A percentile compares a stretch with the other conserved stretches of the same genome.
Conservation (phyloP, 805 yeast genomes). For the Pichia nanzhaoensis region DNA sequence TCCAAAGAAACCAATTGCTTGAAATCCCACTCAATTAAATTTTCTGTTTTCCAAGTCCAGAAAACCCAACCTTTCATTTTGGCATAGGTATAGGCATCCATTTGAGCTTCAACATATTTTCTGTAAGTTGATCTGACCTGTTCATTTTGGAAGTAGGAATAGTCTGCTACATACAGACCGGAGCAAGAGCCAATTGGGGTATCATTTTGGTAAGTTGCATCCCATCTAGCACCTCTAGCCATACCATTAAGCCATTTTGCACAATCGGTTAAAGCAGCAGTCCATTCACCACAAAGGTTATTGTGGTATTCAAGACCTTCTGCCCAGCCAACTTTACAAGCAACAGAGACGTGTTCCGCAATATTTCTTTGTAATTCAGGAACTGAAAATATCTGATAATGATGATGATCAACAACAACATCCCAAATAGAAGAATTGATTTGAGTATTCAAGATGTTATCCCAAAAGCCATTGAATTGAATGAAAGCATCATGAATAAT, state of each 20-base stretch:
- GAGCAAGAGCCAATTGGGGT: slow-evolving; percentile 57
- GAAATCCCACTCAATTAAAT: slow-evolving; percentile 81
- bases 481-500: slow-evolving; percentile 75
- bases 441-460: slow-evolving; percentile 41
- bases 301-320: slow-evolving; percentile 54
- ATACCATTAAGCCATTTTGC: slow-evolving; percentile 86
- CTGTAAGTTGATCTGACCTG: slow-evolving; percentile 53
- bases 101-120: slow-evolving; percentile 78
- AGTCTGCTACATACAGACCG: slow-evolving; percentile 36
- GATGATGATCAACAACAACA: slow-evolving; percentile 82
- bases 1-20: slow-evolving; percentile 47
- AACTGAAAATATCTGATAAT: slow-evolving; percentile 75
- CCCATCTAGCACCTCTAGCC: slow-evolving; percentile 74
- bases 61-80: slow-evolving; percentile 80
- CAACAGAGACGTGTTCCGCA: slow-evolving; percentile 56
- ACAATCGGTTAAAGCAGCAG: slow-evolving; percentile 91
- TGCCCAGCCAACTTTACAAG: slow-evolving; percentile 39
- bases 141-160: slow-evolving; percentile 46
- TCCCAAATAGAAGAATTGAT: slow-evolving; percentile 38
- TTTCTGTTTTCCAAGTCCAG: slow-evolving; percentile 92
- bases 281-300: slow-evolving; percentile 82
- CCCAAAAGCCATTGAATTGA: slow-evolving; percentile 53
- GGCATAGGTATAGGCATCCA: slow-evolving; percentile 57
- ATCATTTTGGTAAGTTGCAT: slow-evolving; percentile 43
- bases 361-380: slow-evolving; percentile 52